Conservation (phyloP, 345 rosid genomes). For the Salix viminalis region DNA sequence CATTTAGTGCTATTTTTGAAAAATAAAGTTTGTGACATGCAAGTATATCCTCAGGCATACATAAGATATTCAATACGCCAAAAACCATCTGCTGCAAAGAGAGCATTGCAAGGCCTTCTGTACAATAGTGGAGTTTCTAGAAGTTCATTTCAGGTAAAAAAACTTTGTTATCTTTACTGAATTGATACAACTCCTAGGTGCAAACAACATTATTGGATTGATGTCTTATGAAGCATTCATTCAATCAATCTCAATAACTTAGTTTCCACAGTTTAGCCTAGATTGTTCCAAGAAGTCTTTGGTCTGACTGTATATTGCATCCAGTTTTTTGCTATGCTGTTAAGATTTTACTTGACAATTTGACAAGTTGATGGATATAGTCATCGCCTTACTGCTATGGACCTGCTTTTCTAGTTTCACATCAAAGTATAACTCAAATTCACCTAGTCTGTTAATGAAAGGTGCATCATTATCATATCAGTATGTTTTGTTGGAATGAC, state of each 20-base stretch:
- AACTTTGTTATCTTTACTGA: neutral
- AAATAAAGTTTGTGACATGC: slow-evolving; percentile 14
- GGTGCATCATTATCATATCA: neutral
- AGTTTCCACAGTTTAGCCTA: neutral
- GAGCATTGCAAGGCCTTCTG: slow-evolving; percentile 47
- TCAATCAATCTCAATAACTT: neutral
- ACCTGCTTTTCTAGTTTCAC: neutral
- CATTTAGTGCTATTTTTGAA: neutral
- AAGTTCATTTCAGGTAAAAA: slow-evolving; percentile 33
- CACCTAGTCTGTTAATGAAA: neutral
- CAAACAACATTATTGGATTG: neutral
- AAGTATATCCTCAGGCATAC: slow-evolving; percentile 33
- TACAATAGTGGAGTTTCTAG: slow-evolving; percentile 27
- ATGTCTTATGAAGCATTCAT: neutral
- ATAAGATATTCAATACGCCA: slow-evolving; percentile 44
- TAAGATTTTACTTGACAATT: neutral
- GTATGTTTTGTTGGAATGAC: neutral
- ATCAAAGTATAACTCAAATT: neutral
- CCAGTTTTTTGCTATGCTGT: neutral
- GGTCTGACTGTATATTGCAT: neutral
- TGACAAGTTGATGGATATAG: neutral
- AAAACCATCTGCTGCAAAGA: slow-evolving; percentile 53
- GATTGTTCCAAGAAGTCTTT: neutral
- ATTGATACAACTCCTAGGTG: neutral
- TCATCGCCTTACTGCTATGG: neutral